Base-by-base conservation (phyloP, 768 basidiomycete species). In the Cystofilobasidium macerans region DNA sequence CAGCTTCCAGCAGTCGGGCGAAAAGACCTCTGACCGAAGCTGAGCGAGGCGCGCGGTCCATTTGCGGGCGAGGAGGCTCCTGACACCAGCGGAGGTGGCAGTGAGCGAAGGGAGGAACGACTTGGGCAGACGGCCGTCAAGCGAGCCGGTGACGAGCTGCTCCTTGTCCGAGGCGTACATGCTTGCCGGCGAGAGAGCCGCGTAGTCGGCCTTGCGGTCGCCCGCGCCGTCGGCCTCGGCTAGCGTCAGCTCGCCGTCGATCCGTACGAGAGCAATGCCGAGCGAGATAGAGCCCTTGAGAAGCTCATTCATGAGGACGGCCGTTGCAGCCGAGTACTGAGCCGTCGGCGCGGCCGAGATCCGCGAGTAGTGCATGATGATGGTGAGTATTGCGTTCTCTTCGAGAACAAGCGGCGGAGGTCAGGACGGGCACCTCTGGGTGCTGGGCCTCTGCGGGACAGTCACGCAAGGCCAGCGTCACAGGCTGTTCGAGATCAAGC, bases 351-450 rank as follows among this genome's bases (percentile, higher is more conserved):
- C 80, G 13, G 61, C 61, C n/a, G 87, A 86, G 61, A 89, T 85
- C 69, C 92, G 85, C 43, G 94, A 95, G 77, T 94, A 89, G 79
- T 95, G 92, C 88, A 98, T 93, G 75, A 97, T 86, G 75, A 98
- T 83, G 38, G 90, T 88, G 64, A 98, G 75, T 63, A 84, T 78
- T 24, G 90, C 90, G 78, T 97, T 97, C 79, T 98, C 51, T 54
- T 26, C n/a, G n/a, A n/a, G n/a, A n/a, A n/a, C n/a, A n/a, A n/a
- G n/a, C n/a, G n/a, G n/a, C n/a, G n/a, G n/a, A n/a, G n/a, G n/a
- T n/a, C n/a, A n/a, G n/a, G n/a, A n/a, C n/a, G n/a, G n/a, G n/a
- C n/a, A n/a, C n/a, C n/a, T n/a, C n/a, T n/a, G n/a, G n/a, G n/a
- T n/a, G n/a, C n/a, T n/a, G n/a, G n/a, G n/a, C n/a, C n/a, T n/a